Evolutionary conservation across 495 filamentous ascomycete species (phyloP).

Genomic region (Cercophora newfieldiana): DNA sequence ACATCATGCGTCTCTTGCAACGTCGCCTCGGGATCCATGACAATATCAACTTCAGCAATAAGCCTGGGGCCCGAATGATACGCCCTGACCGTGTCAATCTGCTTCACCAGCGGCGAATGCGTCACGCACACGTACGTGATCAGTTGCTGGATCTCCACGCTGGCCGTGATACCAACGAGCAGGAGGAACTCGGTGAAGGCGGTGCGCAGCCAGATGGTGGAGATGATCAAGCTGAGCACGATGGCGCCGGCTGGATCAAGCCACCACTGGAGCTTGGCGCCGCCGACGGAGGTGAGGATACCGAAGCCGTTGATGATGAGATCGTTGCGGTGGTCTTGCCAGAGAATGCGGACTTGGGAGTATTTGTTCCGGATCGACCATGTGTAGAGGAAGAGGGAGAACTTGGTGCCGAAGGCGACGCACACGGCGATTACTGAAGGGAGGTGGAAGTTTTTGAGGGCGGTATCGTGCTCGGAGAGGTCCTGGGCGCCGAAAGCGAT

Average conservation of each 20-base stretch:
- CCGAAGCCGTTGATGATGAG: slow-evolving; percentile 89
- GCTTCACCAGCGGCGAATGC: slow-evolving; percentile 73
- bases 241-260: slow-evolving; percentile 93
- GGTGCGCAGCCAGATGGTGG: slow-evolving; percentile 75
- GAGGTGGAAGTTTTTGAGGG: slow-evolving; percentile 67
- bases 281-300: slow-evolving; percentile 83
- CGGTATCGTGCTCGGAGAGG: slow-evolving; percentile 51
- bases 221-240: slow-evolving; percentile 73
- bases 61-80: slow-evolving; percentile 90
- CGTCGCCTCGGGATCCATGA: slow-evolving; percentile 70
- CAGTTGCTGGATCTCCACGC: slow-evolving; percentile 82
- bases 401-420: slow-evolving; percentile 80
- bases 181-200: slow-evolving; percentile 89
- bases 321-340: slow-evolving; percentile 89
- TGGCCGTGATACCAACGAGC: slow-evolving; percentile 83
- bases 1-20: slow-evolving; percentile 87
- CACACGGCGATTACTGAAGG: slow-evolving; percentile 87
- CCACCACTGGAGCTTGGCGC: slow-evolving; percentile 88
- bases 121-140: slow-evolving; percentile 98
- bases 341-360: slow-evolving; percentile 84
- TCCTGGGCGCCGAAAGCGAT: slow-evolving; percentile 82
- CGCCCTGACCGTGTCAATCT: slow-evolving; percentile 91
- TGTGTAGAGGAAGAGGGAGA: slow-evolving; percentile 85
- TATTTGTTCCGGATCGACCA: slow-evolving; percentile 87
- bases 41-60: slow-evolving; percentile 87